phyloP scores from a whole-genome alignment of 1,284 basidiomycete genomes.

The Cutaneotrichosporon cutaneum region DNA sequence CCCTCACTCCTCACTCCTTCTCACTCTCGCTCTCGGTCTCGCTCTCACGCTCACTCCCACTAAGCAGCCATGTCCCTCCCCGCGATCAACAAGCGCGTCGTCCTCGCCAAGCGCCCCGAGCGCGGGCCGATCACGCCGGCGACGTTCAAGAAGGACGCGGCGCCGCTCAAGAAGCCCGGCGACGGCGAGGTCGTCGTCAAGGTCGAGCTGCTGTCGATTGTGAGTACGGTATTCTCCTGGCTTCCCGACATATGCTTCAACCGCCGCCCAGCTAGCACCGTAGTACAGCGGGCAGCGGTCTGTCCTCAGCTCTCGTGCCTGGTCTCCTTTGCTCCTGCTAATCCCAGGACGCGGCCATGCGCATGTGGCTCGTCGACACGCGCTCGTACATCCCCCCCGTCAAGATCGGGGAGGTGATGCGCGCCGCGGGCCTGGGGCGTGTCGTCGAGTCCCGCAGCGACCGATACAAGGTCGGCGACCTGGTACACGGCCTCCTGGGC shows the following conservation, averaged over 20 bases:
- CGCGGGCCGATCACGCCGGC: conserved; percentile 62
- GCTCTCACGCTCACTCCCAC: no score
- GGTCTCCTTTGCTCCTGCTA: not conserved
- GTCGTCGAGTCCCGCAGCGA: conserved; percentile 62
- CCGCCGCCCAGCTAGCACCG: no score
- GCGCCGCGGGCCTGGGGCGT: conserved; percentile 67
- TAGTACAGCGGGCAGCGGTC: no score
- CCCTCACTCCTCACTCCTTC: not conserved
- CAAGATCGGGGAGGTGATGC: conserved; percentile 77
- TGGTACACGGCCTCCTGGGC: conserved; percentile 58
- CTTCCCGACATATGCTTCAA: no score
- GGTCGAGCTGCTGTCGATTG: conserved; percentile 69
- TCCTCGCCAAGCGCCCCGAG: conserved; percentile 68
- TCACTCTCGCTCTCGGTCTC: not conserved
- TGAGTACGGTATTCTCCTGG: conserved; percentile 27
- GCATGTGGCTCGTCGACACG: conserved; percentile 71
- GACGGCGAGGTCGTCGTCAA: conserved; percentile 66
- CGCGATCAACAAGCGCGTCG: conserved; percentile 60
- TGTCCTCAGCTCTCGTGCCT: no score
- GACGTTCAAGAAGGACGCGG: conserved; percentile 64
- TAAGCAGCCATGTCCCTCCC: conserved; percentile 9
- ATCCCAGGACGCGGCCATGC: conserved; percentile 72
- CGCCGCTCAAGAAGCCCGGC: conserved; percentile 60
- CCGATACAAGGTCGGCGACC: conserved; percentile 63
- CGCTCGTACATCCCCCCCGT: conserved; percentile 63